These are phyloP conservation scores for Aspergillus sojae DNA, from an alignment of 2,329 filamentous ascomycete genomes.

Conservation along the genomic window DNA sequence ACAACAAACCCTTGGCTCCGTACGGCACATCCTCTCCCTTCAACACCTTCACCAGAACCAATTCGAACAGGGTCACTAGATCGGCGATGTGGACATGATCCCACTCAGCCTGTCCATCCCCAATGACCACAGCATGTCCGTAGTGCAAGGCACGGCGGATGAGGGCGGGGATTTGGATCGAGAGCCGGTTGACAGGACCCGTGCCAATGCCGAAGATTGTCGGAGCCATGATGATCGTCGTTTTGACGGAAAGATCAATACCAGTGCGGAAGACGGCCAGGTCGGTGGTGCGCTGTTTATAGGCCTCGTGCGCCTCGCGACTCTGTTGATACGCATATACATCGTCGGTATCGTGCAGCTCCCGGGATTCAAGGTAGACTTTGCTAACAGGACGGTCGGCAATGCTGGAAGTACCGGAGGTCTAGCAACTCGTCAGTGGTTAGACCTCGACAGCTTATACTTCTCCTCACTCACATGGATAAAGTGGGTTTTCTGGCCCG, in stretches of 20 bases:
- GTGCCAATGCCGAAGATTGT: conserved; percentile 48
- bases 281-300: conserved; percentile 50
- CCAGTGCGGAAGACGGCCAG: conserved; percentile 47
- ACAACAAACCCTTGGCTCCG: conserved; percentile 32
- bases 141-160: conserved; percentile 34
- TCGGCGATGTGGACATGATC: conserved; percentile 52
- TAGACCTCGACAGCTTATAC: no score
- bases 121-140: conserved; percentile 38
- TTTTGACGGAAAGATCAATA: conserved; percentile 45
- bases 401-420: conserved; percentile 26
- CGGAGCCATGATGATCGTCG: conserved; percentile 51
- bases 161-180: conserved; percentile 44
- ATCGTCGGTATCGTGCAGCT: conserved; percentile 50
- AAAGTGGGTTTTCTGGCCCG: conserved; percentile 40
- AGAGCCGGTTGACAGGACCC: conserved; percentile 39
- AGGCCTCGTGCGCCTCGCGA: conserved; percentile 41
- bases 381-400: conserved; percentile 45
- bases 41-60: conserved; percentile 31
- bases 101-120: conserved; percentile 42
- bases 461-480: conserved; percentile 37
- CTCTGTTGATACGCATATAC: conserved; percentile 47
- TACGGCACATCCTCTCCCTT: conserved; percentile 32
- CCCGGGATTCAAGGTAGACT: conserved; percentile 30
- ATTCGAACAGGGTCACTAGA: conserved; percentile 45
- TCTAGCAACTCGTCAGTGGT: background rate